phyloP scores from a whole-genome alignment of 2,329 filamentous ascomycete genomes.

The Ceratocystis ficicola region DNA sequence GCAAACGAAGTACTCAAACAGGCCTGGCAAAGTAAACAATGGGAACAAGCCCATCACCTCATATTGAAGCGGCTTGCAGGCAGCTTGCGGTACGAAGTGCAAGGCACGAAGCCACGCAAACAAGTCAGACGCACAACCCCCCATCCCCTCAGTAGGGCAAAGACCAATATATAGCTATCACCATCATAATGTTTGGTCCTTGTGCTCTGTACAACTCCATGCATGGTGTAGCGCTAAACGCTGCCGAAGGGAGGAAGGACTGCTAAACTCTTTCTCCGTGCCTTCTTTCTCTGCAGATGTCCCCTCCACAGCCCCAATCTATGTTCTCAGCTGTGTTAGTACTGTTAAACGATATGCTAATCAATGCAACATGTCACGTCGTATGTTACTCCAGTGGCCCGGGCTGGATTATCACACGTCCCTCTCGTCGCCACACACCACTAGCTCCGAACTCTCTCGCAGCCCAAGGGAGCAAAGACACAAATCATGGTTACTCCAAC shows the following conservation, averaged over 20 bases:
- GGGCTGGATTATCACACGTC: not conserved
- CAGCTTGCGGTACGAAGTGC: too few species aligned
- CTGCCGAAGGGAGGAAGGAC: not conserved
- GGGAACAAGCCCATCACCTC: not conserved
- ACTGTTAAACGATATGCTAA: too few species aligned
- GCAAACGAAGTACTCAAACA: too few species aligned
- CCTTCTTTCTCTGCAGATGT: not conserved
- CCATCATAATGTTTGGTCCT: not conserved
- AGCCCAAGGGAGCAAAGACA: not conserved
- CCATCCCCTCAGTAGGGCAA: not conserved
- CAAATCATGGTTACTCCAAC: not conserved
- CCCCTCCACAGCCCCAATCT: not conserved
- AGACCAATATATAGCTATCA: not conserved
- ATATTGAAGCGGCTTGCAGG: too few species aligned
- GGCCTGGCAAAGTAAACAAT: not conserved
- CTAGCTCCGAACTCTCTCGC: not conserved
- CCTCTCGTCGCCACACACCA: not conserved
- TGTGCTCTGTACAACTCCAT: not conserved
- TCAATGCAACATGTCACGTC: too few species aligned
- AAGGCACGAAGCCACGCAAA: not conserved
- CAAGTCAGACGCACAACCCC: not conserved
- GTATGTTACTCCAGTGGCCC: too few species aligned
- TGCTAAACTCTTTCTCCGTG: not conserved
- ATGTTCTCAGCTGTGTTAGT: not conserved
- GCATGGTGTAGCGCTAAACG: not conserved